Evolutionary conservation across 495 filamentous ascomycete species (phyloP).

Genomic region (Talaromyces wortmannii): DNA sequence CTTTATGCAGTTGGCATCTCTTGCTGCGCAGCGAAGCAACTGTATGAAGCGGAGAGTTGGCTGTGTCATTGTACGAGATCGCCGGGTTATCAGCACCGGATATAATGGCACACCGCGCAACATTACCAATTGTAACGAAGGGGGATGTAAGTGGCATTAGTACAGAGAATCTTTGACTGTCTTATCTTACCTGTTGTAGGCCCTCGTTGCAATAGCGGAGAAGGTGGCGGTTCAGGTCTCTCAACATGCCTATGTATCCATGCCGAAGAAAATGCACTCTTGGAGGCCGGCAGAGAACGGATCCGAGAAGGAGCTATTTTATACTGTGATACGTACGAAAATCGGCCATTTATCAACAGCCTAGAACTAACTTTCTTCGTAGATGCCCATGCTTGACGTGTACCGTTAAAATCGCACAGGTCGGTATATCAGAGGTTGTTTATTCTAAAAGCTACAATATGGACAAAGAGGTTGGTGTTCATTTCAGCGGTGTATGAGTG

Average conservation of each 20-base stretch:
- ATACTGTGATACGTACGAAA: slow-evolving; percentile 79
- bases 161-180: not conserved
- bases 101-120: slow-evolving; percentile 94
- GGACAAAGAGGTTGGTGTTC: slow-evolving; percentile 54
- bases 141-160: slow-evolving; percentile 59
- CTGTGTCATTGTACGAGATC: slow-evolving; percentile 85
- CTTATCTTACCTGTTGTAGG: slow-evolving; percentile 22
- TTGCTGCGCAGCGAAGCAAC: slow-evolving; percentile 86
- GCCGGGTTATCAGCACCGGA: slow-evolving; percentile 88
- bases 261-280: slow-evolving; percentile 91
- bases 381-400: slow-evolving; percentile 96
- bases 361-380: not conserved
- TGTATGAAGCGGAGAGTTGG: slow-evolving; percentile 98
- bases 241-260: slow-evolving; percentile 90
- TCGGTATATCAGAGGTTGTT: slow-evolving; percentile 91
- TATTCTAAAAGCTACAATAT: slow-evolving; percentile 91
- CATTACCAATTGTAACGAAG: slow-evolving; percentile 83
- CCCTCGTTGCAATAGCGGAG: slow-evolving; percentile 71
- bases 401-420: slow-evolving; percentile 94
- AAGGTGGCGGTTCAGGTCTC: slow-evolving; percentile 63
- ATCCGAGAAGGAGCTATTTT: slow-evolving; percentile 72
- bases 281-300: slow-evolving; percentile 89
- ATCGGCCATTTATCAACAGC: not conserved
- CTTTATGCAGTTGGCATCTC: slow-evolving; percentile 91
- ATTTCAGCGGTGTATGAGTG: not conserved